A percentile compares a stretch with the other conserved stretches of the same genome.
These are phyloP conservation scores for Aureobasidium sp. DNA, from an alignment of 2,329 filamentous ascomycete genomes.

Conservation along the genomic window DNA sequence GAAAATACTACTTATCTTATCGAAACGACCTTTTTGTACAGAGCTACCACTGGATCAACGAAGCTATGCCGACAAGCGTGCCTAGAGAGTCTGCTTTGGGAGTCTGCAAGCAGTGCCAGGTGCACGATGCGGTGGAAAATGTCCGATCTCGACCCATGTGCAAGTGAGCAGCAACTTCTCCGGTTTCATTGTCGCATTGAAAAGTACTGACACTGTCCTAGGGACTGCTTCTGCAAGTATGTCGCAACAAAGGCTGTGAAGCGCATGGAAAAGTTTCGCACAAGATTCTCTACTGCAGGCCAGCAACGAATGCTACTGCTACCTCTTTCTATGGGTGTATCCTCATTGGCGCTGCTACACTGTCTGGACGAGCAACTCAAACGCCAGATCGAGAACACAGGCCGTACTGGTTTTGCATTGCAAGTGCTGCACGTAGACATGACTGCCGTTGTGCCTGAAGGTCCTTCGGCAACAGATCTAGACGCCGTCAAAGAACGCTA, in stretches of 20 bases:
- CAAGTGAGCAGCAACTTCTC: constrained; percentile 34
- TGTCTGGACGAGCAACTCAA: constrained; percentile 63
- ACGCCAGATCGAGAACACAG: constrained; percentile 55
- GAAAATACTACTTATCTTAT: background rate
- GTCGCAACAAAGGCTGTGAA: constrained; percentile 71
- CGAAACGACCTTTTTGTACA: background rate
- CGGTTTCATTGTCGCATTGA: background rate
- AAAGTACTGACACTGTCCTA: constrained; percentile 24
- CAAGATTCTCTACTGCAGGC: constrained; percentile 33
- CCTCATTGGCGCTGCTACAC: constrained; percentile 68
- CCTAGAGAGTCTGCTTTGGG: background rate
- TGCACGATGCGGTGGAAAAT: constrained; percentile 40
- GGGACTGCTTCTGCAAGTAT: constrained; percentile 70
- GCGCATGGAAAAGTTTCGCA: constrained; percentile 54
- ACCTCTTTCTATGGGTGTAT: constrained; percentile 74
- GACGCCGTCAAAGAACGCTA: constrained; percentile 46
- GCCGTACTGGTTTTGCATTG: constrained; percentile 59
- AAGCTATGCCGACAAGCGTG: background rate
- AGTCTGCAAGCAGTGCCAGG: constrained; percentile 49
- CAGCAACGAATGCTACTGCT: constrained; percentile 54
- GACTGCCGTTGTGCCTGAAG: constrained; percentile 29
- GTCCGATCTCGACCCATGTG: constrained; percentile 54
- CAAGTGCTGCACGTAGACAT: constrained; percentile 42
- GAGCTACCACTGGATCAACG: background rate
- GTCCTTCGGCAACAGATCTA: constrained; percentile 29